Evolutionary conservation across 805 yeast species (phyloP).

Genomic region (Saccharomycopsis oosterbeekiorum): DNA sequence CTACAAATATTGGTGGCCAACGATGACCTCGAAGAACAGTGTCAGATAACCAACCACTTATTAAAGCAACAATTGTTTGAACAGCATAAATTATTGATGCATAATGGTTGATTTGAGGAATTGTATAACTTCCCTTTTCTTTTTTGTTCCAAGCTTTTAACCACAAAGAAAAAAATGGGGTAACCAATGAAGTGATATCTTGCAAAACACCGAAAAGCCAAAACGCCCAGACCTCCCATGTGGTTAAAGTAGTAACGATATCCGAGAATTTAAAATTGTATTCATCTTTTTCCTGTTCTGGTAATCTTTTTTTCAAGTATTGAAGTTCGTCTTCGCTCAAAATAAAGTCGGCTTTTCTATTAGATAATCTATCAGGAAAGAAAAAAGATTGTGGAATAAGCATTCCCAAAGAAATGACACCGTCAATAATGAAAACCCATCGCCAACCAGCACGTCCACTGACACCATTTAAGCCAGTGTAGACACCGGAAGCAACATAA

Average conservation of each 20-base stretch:
- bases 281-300: not conserved
- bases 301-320: not conserved
- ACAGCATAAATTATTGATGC: too few species aligned
- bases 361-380: not conserved
- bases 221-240: too few species aligned
- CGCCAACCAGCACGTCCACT: conserved; percentile 56
- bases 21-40: too few species aligned
- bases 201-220: too few species aligned
- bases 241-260: not conserved
- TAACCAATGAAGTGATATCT: not conserved
- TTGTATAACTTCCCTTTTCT: too few species aligned
- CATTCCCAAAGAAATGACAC: conserved; percentile 23
- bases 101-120: too few species aligned
- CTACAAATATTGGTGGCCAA: too few species aligned
- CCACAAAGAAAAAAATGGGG: not conserved
- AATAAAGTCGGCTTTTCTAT: not conserved
- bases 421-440: conserved; percentile 66
- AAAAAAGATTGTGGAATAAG: not conserved
- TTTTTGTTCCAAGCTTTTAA: not conserved
- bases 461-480: conserved; percentile 36
- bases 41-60: too few species aligned
- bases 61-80: too few species aligned
- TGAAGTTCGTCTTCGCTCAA: not conserved
- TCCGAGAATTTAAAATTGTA: not conserved
- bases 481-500: conserved; percentile 49